Evolutionary conservation across 208 protist species (phyloP), one percentile per base, ranked within the genome.

Genomic region (Trypanosoma rangeli): DNA sequence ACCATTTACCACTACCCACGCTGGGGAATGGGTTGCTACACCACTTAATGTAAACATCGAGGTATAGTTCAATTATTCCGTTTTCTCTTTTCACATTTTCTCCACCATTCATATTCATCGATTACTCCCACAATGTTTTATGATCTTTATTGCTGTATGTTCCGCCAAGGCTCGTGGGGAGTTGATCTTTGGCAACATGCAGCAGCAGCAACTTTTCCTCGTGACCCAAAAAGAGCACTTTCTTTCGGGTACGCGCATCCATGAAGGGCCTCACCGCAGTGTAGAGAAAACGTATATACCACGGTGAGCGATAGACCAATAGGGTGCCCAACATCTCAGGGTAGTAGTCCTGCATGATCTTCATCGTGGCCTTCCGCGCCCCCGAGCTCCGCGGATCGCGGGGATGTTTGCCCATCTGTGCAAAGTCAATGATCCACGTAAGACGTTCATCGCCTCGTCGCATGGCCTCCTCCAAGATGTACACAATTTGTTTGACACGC

Each of bases 291-390:
- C 68, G 64, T 1, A 89, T 55, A 55, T 88, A 93, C 84, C 87
- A 93, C 55, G 87, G 84, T 16, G 76, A 58, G 22, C 80, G 79
- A 70, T 83, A 88, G 13, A 93, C 63, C 26, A 88, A 62, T 63
- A 82, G 83, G 49, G 67, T 59, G 7, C 72, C 76, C 22, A 87
- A 73, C 57, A 84, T 78, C 74, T 90, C 83, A 0, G 87, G 87
- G 75, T 93, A 93, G 77, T 88, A 82, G 54, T 89, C 73, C 50
- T 84, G 79, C 68, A 93, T 53, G 4, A 89, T 89, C 58, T 88
- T 73, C 73, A 80, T 90, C 20, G 74, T 83, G 33, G 78, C 63
- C 64, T 89, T 87, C 8, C 84, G 75, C 13, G 80, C 74, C n/a
- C 60, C 64, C 5, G 22, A 53, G n/a, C 65, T 74, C 26, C 71